Evolutionary conservation across 345 rosid genomes (phyloP).

Genomic region (Psidium guajava): DNA sequence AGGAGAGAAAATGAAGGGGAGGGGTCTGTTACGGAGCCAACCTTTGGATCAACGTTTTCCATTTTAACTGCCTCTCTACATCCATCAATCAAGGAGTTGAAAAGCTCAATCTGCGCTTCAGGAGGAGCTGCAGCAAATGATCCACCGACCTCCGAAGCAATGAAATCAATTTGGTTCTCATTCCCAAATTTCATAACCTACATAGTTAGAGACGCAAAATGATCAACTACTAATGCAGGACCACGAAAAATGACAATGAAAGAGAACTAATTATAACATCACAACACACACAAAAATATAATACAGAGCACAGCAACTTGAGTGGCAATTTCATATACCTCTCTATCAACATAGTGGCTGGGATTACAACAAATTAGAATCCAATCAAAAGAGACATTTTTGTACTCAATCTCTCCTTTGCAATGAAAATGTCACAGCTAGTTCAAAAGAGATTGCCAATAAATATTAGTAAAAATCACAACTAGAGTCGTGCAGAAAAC

Average conservation of each 20-base stretch:
- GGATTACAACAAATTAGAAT: neutral
- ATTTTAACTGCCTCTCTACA: constrained; percentile 68
- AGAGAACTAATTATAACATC: neutral
- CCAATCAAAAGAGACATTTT: neutral
- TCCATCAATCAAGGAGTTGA: constrained; percentile 78
- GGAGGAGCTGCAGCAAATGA: constrained; percentile 62
- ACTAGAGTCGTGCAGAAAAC: neutral
- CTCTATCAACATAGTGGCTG: neutral
- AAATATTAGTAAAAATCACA: neutral
- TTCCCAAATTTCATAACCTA: constrained; percentile 95
- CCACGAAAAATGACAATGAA: neutral
- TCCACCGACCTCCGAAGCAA: constrained; percentile 87
- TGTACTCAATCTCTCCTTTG: neutral
- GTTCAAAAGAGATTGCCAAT: neutral
- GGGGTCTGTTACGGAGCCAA: constrained; percentile 14
- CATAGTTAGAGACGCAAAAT: neutral
- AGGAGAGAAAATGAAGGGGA: too few species aligned
- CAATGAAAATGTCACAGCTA: neutral
- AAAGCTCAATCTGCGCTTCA: constrained; percentile 83
- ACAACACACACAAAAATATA: neutral
- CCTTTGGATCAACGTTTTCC: constrained; percentile 74
- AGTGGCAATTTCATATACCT: neutral
- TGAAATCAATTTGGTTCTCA: constrained; percentile 53
- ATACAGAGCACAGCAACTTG: neutral
- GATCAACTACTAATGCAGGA: neutral